Conservation (phyloP, 2,329 filamentous ascomycete species). For the Chrysoporthe cubensis region DNA sequence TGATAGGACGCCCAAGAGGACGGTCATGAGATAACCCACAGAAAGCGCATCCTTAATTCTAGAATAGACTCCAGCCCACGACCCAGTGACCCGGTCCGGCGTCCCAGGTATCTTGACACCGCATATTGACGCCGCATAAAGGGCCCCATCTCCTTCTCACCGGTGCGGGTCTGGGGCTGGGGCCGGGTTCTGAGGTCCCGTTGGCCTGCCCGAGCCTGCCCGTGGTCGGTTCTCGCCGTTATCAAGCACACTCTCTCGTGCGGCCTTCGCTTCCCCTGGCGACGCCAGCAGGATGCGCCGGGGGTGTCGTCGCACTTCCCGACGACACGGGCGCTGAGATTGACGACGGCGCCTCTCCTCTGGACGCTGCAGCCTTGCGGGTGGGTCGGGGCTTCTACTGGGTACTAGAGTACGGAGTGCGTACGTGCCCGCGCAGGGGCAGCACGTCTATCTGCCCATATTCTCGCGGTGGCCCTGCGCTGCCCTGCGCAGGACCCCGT, state of each 20-base stretch:
- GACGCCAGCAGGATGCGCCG: neutral
- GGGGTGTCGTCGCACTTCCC: neutral
- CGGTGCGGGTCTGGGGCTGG: conserved; percentile 14
- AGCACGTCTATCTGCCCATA: too few relatives aligned
- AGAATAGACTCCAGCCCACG: neutral
- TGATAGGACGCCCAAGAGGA: neutral
- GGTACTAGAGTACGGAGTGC: too few relatives aligned
- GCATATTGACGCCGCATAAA: conserved; percentile 1
- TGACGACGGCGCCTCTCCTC: neutral
- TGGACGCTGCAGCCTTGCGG: neutral
- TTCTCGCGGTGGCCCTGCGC: too few relatives aligned
- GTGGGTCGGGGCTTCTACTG: neutral
- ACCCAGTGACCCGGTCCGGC: conserved; percentile 16
- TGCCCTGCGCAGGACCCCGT: too few relatives aligned
- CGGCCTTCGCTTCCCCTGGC: too few relatives aligned
- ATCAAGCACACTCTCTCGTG: neutral
- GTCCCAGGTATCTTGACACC: neutral
- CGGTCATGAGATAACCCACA: neutral
- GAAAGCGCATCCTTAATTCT: neutral
- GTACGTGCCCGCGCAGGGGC: too few relatives aligned
- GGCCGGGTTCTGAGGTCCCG: neutral
- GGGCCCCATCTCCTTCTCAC: conserved; percentile 3
- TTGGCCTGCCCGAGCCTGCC: neutral
- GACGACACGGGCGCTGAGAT: neutral
- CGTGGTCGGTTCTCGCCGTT: neutral